Evolutionary conservation across 78 protist species (phyloP).

Genomic region (Guillardia theta): DNA sequence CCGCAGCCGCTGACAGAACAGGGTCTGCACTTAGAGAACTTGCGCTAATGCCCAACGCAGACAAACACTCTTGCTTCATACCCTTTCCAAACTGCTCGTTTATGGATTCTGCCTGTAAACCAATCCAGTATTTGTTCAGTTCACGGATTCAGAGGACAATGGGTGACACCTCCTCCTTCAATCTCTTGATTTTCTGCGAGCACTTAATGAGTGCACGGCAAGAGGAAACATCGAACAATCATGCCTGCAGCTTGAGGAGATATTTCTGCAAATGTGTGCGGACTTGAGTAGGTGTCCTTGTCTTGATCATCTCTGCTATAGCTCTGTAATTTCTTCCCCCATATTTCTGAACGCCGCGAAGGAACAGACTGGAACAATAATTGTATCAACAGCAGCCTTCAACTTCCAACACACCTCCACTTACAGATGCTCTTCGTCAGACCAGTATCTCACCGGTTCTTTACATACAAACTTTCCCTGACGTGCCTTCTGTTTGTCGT

Average conservation of each 20-base stretch:
- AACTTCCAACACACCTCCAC: not conserved
- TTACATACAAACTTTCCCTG: too few species aligned
- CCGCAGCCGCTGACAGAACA: not conserved
- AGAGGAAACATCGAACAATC: too few species aligned
- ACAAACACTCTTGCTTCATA: not conserved
- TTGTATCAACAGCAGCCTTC: not conserved
- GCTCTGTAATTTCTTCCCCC: not conserved
- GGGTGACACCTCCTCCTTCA: not conserved
- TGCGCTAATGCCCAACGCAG: not conserved
- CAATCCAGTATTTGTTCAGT: not conserved
- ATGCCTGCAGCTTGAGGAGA: not conserved
- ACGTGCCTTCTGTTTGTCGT: too few species aligned
- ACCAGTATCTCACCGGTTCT: not conserved
- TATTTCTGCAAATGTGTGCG: not conserved
- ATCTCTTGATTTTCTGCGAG: not conserved
- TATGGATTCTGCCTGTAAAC: not conserved
- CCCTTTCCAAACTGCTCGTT: not conserved
- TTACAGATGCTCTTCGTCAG: not conserved
- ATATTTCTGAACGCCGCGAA: not conserved
- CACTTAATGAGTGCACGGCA: too few species aligned
- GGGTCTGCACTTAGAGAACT: not conserved
- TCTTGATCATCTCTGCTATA: not conserved
- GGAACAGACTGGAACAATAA: not conserved
- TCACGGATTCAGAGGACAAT: not conserved
- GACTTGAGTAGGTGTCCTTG: not conserved